Base-by-base conservation (phyloP, 1,139 yeast genomes). In the Pichia sp. region DNA sequence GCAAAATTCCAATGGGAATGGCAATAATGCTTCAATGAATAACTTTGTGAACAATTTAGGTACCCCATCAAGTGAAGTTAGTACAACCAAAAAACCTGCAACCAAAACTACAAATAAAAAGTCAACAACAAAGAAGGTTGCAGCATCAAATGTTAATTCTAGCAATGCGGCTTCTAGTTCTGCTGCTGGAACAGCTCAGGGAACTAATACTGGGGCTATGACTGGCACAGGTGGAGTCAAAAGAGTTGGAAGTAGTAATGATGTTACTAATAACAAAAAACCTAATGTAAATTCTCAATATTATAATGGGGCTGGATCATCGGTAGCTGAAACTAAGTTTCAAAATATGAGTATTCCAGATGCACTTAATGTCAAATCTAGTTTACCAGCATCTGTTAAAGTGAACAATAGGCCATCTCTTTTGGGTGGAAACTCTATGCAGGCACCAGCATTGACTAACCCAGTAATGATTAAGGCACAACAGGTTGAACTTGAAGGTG, bases 401-500 rank as follows among this genome's bases (percentile, higher is more conserved):
- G 50, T 50, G 31, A 76, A 74, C 21, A 73, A 76, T 42, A 72
- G 96, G 46, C 95, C 97, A 6, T 80, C 95, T 2, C 66, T 88
- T 40, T 72, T 88, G 22, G 93, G 93, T 36, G 96, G 96, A n/a
- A 74, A 78, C 38, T 88, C 95, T 3, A 72, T 80, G 53, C 74
- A 67, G 63, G 83, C 74, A 46, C 74, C 74, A 41, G 78, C 72
- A 32, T 70, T 73, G 60, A 79, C 78, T 26, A 77, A 91, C 1
- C 97, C 97, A 0, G 88, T 85, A 0, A 61, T 82, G 43, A 68
- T 79, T 33, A 80, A 77, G 49, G 71, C 89, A 40, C 96, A 95
- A 12, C 77, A 82, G 11, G 84, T 82, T 60, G 96, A 86, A 55
- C 68, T 85, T 50, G 84, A 83, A 39, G 80, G 83, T 7, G 95